Percentiles rank a stretch among this genome's conserved stretches.
Conservation (phyloP, 108 stramenopile genomes). For the Schizochytrium sp. region DNA sequence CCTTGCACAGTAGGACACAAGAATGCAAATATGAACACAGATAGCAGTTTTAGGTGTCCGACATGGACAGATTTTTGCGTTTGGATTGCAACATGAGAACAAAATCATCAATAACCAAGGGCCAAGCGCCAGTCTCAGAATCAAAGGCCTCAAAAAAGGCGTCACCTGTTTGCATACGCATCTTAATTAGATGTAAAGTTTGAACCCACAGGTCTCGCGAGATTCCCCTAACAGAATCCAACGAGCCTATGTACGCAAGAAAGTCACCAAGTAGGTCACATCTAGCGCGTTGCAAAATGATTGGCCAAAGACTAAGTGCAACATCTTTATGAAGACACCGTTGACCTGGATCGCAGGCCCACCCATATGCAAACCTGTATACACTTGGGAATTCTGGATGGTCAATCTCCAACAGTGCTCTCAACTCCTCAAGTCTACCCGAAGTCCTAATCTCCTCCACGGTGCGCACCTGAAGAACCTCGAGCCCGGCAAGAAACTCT, state of each 20-base stretch:
- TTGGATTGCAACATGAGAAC: not conserved
- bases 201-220: slow-evolving; percentile 49
- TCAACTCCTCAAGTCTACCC: not conserved
- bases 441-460: not conserved
- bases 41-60: not conserved
- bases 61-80: not conserved
- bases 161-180: not conserved
- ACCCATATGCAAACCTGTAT: slow-evolving; percentile 6
- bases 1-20: not conserved
- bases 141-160: slow-evolving; percentile 39
- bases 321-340: slow-evolving; percentile 5
- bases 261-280: not conserved
- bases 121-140: slow-evolving; percentile 53
- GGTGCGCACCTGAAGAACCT: not conserved
- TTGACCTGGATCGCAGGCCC: slow-evolving; percentile 58
- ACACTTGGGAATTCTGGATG: not conserved
- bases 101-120: slow-evolving; percentile 43
- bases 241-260: not conserved
- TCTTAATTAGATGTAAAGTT: not conserved
- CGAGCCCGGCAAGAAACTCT: slow-evolving; percentile 1
- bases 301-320: slow-evolving; percentile 33
- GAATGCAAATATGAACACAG: not conserved
- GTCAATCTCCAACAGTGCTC: not conserved
- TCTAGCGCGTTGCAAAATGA: not conserved
- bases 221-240: not conserved